Evolutionary conservation across 305 asterid genomes (phyloP).

Genomic region (Fraxinus albicans): DNA sequence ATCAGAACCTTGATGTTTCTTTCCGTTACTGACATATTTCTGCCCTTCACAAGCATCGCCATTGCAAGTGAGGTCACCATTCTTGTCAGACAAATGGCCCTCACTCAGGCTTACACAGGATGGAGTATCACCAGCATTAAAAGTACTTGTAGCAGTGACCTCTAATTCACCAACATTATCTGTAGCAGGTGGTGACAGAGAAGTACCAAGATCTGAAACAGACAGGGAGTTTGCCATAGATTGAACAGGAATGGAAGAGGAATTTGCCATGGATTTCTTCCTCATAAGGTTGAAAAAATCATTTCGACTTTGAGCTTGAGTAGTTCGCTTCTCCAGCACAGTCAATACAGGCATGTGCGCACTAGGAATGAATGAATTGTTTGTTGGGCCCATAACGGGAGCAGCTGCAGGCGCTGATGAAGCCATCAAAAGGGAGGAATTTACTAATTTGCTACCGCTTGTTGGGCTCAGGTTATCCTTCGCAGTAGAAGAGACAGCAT

Average conservation of each 20-base stretch:
- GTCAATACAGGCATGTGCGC: constrained; percentile 55
- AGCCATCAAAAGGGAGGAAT: constrained; percentile 35
- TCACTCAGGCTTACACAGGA: constrained; percentile 25
- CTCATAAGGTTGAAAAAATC: constrained; percentile 84
- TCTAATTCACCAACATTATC: constrained; percentile 47
- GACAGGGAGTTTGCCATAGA: constrained; percentile 30
- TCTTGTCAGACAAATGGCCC: constrained; percentile 33
- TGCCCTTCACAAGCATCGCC: constrained; percentile 27
- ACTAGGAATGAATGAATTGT: constrained; percentile 30
- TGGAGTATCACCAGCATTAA: constrained; percentile 36
- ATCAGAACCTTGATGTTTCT: constrained; percentile 36
- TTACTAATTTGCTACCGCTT: constrained; percentile 36
- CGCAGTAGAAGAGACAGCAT: constrained; percentile 44
- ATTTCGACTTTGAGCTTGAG: constrained; percentile 84
- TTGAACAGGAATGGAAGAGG: constrained; percentile 42
- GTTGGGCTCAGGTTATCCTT: constrained; percentile 57
- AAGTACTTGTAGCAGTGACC: constrained; percentile 29
- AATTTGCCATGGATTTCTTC: constrained; percentile 58
- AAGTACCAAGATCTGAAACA: constrained; percentile 26
- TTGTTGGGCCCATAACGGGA: constrained; percentile 35
- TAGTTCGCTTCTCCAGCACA: constrained; percentile 65
- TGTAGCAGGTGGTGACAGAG: constrained; percentile 22
- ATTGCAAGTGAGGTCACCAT: constrained; percentile 36
- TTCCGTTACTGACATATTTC: constrained; percentile 37
- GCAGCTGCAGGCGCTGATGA: constrained; percentile 41